phyloP scores from a whole-genome alignment of 768 basidiomycete genomes.

The Collybia nuda region DNA sequence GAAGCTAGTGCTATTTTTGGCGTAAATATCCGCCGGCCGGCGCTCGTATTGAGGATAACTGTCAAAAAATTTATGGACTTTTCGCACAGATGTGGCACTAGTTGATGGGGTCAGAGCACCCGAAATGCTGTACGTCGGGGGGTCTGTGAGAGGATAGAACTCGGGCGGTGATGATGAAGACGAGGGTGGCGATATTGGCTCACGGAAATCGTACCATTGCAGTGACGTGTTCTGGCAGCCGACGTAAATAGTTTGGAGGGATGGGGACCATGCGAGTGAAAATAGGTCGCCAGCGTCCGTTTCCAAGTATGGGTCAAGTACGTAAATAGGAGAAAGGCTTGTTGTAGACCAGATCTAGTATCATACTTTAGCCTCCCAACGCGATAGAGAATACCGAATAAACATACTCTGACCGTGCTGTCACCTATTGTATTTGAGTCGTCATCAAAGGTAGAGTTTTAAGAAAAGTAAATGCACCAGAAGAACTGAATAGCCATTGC shows the following conservation, averaged over 20 bases:
- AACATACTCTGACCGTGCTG: constrained; percentile 78
- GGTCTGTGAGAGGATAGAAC: constrained; percentile 7
- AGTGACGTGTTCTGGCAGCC: constrained; percentile 94
- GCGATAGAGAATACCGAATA: not conserved
- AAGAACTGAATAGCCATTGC: constrained; percentile 88
- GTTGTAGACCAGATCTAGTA: constrained; percentile 82
- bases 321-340: constrained; percentile 63
- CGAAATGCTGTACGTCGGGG: constrained; percentile 19
- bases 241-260: constrained; percentile 71
- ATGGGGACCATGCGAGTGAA: constrained; percentile 75
- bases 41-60: constrained; percentile 77
- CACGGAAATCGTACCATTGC: constrained; percentile 77
- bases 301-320: constrained; percentile 77
- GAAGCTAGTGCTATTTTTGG: constrained; percentile 48
- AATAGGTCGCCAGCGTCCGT: constrained; percentile 86
- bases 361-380: constrained; percentile 8
- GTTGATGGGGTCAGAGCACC: constrained; percentile 36
- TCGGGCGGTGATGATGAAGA: constrained; percentile 9
- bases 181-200: constrained; percentile 11
- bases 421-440: constrained; percentile 76
- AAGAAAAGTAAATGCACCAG: constrained; percentile 48
- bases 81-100: constrained; percentile 30
- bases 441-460: constrained; percentile 5
- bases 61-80: constrained; percentile 89
- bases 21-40: constrained; percentile 64